phyloP scores from a whole-genome alignment of 225 moss, liverwort and hornwort genomes.

The Polytrichum commune region DNA sequence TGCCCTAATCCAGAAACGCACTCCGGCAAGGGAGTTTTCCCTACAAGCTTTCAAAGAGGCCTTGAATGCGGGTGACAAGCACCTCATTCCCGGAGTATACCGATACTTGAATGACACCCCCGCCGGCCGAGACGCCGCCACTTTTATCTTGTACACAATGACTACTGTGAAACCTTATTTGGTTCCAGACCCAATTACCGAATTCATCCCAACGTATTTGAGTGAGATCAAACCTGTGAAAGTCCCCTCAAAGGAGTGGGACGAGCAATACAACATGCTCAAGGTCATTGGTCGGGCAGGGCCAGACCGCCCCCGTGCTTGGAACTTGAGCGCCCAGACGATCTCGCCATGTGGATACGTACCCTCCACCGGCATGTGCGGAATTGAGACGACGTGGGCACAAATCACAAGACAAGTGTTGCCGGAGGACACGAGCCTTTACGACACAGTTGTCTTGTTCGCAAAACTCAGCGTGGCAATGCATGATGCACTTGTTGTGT shows the following conservation, averaged over 20 bases:
- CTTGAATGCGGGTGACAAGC: slow-evolving; percentile 1
- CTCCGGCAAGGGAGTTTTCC: slow-evolving; percentile 8
- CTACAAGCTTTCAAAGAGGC: slow-evolving; percentile 21
- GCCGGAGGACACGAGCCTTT: background rate
- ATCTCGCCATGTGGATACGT: background rate
- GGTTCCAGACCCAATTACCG: slow-evolving; percentile 9
- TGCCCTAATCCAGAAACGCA: slow-evolving; percentile 11
- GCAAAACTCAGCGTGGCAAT: slow-evolving; percentile 7
- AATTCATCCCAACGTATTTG: slow-evolving; percentile 9
- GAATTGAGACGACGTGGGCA: background rate
- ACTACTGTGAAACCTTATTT: slow-evolving; percentile 15
- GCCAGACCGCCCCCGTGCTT: slow-evolving; percentile 20
- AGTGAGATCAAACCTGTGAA: slow-evolving; percentile 8
- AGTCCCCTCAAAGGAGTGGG: slow-evolving; percentile 27
- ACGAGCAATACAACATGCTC: slow-evolving; percentile 16
- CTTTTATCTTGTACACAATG: slow-evolving; percentile 15
- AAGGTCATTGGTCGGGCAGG: slow-evolving; percentile 23
- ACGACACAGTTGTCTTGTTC: slow-evolving; percentile 1
- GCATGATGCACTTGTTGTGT: background rate
- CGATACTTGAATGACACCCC: slow-evolving; percentile 25
- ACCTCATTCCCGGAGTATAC: slow-evolving; percentile 14
- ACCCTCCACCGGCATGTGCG: background rate
- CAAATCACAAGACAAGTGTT: background rate
- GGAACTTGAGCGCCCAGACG: slow-evolving; percentile 24
- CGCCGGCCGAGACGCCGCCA: slow-evolving; percentile 4